Conservation (phyloP, 441 rosid species). For the Gossypium trilobum region DNA sequence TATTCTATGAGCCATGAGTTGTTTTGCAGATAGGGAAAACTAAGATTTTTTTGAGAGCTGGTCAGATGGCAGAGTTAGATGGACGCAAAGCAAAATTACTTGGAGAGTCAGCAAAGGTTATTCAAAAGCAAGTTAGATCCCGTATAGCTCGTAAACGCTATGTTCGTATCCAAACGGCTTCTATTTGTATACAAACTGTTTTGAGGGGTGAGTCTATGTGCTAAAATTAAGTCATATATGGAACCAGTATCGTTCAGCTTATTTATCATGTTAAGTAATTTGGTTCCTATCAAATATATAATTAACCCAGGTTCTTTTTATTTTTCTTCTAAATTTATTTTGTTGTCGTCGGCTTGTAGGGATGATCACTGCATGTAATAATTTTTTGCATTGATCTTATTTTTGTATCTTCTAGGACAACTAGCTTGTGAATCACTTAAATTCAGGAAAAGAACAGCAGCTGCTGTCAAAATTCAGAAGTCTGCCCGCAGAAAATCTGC, state of each 20-base stretch:
- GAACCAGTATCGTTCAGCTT: slow-evolving; percentile 7
- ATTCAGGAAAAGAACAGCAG: slow-evolving; percentile 42
- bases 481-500: slow-evolving; percentile 55
- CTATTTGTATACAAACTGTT: slow-evolving; percentile 57
- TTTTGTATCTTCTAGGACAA: slow-evolving; percentile 38
- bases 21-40: slow-evolving; percentile 65
- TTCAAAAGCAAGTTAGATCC: slow-evolving; percentile 50
- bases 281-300: slow-evolving; percentile 6
- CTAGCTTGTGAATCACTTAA: slow-evolving; percentile 34
- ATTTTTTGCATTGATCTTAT: slow-evolving; percentile 16
- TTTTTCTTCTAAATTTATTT: neutral
- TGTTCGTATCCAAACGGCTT: slow-evolving; percentile 34
- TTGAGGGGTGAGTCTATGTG: slow-evolving; percentile 62
- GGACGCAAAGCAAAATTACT: slow-evolving; percentile 44
- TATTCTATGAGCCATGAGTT: slow-evolving; percentile 15
- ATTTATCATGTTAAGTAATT: slow-evolving; percentile 2
- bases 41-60: slow-evolving; percentile 71
- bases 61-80: slow-evolving; percentile 80
- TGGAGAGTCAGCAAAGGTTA: slow-evolving; percentile 47
- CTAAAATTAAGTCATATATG: neutral
- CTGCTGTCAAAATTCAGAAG: slow-evolving; percentile 76
- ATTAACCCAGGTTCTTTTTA: neutral
- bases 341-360: neutral
- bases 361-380: slow-evolving; percentile 4
- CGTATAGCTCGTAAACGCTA: slow-evolving; percentile 41